Evolutionary conservation across 2,329 filamentous ascomycete genomes (phyloP), one percentile per base, ranked within the genome.

Genomic region (Massarina eburnea): DNA sequence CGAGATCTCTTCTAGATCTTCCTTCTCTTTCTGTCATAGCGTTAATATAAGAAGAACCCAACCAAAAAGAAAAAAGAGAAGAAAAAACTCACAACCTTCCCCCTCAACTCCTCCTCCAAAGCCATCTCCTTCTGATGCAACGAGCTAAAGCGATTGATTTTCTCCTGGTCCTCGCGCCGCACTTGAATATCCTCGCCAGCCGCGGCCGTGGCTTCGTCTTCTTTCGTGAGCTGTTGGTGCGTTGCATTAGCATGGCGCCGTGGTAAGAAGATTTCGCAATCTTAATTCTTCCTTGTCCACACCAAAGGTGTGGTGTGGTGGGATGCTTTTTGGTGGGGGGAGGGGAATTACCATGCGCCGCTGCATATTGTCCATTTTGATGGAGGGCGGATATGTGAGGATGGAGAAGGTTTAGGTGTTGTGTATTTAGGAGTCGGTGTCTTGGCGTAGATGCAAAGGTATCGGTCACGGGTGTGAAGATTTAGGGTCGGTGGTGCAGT

Each of bases 111-210:
- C 38, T 95, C 91, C 66, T 95, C 85, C 3, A 97, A 71, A 3
- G 79, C 72, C 26, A 87, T 79, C 69, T 96, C 88, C 41, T 89
- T 86, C 68, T 95, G 90, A 71, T 99, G 94, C 52, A 99, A 78
- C 35, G 91, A 85, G 72, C 91, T 96, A 79, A 99, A 99, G 55
- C 85, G 86, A 75, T 99, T 99, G 82, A 99, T 99, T 75, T 94
- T 95, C 76, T 97, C 91, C 73, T 99, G 94, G 70, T 99, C 94
- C 71, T 97, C 91, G 64, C 91, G 88, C 49, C 94, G 88, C 48
- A 99, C 94, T 72, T 96, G 89, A 61, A 91, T 86, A 68, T 99
- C 94, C 57, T 94, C 88, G 41, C 79, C 80, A 41, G 79, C 80
- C 17, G 84, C 3, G 14, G 24, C 78, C 48, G 84, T 70, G 46